Base-by-base conservation (phyloP, 345 rosid species). In the Populus deltoides region DNA sequence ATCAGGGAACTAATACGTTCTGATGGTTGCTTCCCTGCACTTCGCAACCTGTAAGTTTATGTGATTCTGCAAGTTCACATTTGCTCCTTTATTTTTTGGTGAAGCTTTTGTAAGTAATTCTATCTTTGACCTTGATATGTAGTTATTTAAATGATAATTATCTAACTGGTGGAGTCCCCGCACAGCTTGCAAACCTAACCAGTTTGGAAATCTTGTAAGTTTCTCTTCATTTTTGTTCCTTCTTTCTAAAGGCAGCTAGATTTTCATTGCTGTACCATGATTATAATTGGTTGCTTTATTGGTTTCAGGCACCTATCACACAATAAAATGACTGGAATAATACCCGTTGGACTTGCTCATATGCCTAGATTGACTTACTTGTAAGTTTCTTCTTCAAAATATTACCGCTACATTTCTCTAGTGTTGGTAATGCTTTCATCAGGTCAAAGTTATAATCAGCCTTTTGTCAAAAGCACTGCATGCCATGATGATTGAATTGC, bases 181-280 rank as follows among this genome's bases (percentile, higher is more conserved):
- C 97, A 36, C 98, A 95, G 79, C 92, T 95, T 29, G 90, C 98
- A 57, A 95, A 93, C 83, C 82, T 95, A 81, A 91, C 92, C 77
- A 91, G 88, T 83, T 81, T 95, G 88, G 99, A 95, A 86, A 92
- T 95, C 80, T 71, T 95, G 99, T 93, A 88, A 93, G 96, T 82
- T 41, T 74, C 49, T 24, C 16, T 62, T 67, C 24, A 24, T 51
- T 39, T 71, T 71, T 22, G 16, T 25, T 7, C 20, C 2, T 10
- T 27, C 39, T 35, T 39, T 70, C 57, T 8, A 38, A 9, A 20
- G 1, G 35, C 17, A 22, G 31, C 47, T 55, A 17, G n/a, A 72
- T 76, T n/a, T 69, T 20, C 53, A 62, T 65, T 33, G 3, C n/a
- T 72, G 17, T 72, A 72, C 36, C 7, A 18, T n/a, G 59, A 17